Conservation (phyloP, 2,329 filamentous ascomycete species). For the Penicillium sp. region DNA sequence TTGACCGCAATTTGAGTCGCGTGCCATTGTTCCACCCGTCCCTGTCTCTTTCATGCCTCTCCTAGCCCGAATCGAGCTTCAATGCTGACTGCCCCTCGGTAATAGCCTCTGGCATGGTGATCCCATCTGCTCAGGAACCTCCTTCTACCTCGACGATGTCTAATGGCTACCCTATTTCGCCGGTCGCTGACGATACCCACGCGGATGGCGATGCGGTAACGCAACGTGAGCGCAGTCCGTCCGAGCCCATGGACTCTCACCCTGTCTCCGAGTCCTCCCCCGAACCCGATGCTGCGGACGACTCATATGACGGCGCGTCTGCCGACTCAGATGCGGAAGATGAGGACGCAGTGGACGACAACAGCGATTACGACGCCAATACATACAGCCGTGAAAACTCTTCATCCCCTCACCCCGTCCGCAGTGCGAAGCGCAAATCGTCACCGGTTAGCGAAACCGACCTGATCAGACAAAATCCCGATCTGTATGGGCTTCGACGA, state of each 20-base stretch:
- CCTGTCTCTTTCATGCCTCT: slow-evolving; percentile 19
- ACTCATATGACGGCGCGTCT: slow-evolving; percentile 39
- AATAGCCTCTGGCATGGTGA: slow-evolving; percentile 47
- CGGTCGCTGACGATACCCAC: slow-evolving; percentile 25
- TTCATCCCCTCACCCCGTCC: slow-evolving; percentile 67
- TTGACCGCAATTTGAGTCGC: slow-evolving; percentile 33
- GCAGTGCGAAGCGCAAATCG: slow-evolving; percentile 71
- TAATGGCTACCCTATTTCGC: slow-evolving; percentile 34
- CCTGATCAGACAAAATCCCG: slow-evolving; percentile 85
- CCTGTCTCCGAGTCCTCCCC: slow-evolving; percentile 50
- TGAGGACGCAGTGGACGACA: slow-evolving; percentile 72
- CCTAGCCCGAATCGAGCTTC: slow-evolving; percentile 28
- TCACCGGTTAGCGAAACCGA: slow-evolving; percentile 68
- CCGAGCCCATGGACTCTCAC: slow-evolving; percentile 63
- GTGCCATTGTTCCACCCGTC: slow-evolving; percentile 27
- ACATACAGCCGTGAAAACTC: slow-evolving; percentile 58
- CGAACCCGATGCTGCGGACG: slow-evolving; percentile 40
- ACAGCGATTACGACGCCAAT: slow-evolving; percentile 54
- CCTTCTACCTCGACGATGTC: slow-evolving; percentile 32
- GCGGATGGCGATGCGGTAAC: slow-evolving; percentile 40
- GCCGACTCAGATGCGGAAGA: slow-evolving; percentile 47
- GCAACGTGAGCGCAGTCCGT: slow-evolving; percentile 71
- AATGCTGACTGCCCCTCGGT: slow-evolving; percentile 42
- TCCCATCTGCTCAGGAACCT: slow-evolving; percentile 41
- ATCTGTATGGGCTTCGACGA: slow-evolving; percentile 88